A percentile compares a stretch with the other conserved stretches of the same genome.
Evolutionary conservation across 2,329 filamentous ascomycete genomes (phyloP).

Genomic region (Hypoxylon sp.): DNA sequence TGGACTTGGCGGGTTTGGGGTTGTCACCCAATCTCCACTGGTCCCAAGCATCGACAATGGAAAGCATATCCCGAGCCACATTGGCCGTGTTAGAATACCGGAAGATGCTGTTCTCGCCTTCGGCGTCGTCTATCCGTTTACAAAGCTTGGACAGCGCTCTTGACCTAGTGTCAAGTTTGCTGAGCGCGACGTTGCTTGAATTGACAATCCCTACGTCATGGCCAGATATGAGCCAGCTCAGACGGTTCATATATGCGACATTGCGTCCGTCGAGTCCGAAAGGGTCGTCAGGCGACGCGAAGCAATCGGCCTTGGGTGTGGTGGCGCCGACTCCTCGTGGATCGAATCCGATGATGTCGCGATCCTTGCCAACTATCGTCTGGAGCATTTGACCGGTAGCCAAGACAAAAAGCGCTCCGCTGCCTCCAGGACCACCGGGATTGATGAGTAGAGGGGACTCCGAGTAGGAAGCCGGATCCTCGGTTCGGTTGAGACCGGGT

Average conservation of each 20-base stretch:
- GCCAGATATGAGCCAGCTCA: slow-evolving; percentile 53
- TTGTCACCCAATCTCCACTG: slow-evolving; percentile 49
- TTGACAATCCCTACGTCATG: slow-evolving; percentile 56
- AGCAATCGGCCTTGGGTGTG: slow-evolving; percentile 59
- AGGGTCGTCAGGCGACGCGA: slow-evolving; percentile 47
- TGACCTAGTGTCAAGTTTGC: slow-evolving; percentile 50
- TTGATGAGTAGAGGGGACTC: slow-evolving; percentile 62
- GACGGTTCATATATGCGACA: slow-evolving; percentile 53
- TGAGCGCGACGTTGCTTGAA: slow-evolving; percentile 54
- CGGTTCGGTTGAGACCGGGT: slow-evolving; percentile 53
- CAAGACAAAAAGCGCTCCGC: slow-evolving; percentile 55
- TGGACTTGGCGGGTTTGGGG: slow-evolving; percentile 32
- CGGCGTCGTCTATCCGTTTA: slow-evolving; percentile 48
- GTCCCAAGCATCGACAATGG: slow-evolving; percentile 60
- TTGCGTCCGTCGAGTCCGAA: slow-evolving; percentile 48
- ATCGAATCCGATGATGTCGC: slow-evolving; percentile 65
- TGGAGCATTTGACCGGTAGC: slow-evolving; percentile 54
- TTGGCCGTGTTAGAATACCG: slow-evolving; percentile 54
- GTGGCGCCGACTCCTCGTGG: slow-evolving; percentile 62
- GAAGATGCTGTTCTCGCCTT: slow-evolving; percentile 55
- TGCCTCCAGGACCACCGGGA: slow-evolving; percentile 64
- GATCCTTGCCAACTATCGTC: slow-evolving; percentile 56
- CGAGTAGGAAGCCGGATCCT: slow-evolving; percentile 52
- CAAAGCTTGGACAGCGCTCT: slow-evolving; percentile 55
- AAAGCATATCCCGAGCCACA: slow-evolving; percentile 59